These are phyloP conservation scores for Trifolium fragiferum DNA, from an alignment of 306 rosid species.

Conservation along the genomic window DNA sequence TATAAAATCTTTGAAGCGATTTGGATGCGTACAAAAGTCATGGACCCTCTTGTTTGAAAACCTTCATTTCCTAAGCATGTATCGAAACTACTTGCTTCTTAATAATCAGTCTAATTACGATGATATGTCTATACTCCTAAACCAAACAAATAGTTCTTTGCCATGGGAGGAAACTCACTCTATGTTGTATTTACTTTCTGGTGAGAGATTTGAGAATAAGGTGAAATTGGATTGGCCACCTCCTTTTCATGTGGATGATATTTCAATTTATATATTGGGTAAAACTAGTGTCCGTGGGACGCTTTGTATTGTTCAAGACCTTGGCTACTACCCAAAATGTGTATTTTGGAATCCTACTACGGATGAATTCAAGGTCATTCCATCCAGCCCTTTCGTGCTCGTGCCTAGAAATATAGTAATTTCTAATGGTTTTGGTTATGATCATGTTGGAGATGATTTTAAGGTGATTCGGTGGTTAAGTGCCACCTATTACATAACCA, in stretches of 20 bases:
- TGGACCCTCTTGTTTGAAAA: too few relatives aligned
- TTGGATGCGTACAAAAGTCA: too few relatives aligned
- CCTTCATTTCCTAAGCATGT: too few relatives aligned
- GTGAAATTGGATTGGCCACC: neutral
- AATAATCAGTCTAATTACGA: too few relatives aligned
- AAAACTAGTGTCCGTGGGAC: neutral
- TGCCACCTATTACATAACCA: too few relatives aligned
- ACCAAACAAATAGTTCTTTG: too few relatives aligned
- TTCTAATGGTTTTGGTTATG: neutral
- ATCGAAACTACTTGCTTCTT: too few relatives aligned
- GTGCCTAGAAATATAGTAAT: neutral
- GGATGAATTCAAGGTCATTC: neutral
- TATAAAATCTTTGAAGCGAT: too few relatives aligned
- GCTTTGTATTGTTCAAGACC: neutral
- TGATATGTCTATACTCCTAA: too few relatives aligned
- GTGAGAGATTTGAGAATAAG: neutral
- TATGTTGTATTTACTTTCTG: neutral
- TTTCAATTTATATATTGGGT: neutral
- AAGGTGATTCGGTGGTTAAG: neutral
- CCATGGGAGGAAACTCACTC: neutral
- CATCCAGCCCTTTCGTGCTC: neutral
- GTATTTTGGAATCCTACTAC: neutral
- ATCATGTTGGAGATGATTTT: neutral
- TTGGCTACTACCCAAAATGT: neutral
- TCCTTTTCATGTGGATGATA: neutral